Conservation (phyloP, 108 stramenopile species). For the Nitzschia palea region DNA sequence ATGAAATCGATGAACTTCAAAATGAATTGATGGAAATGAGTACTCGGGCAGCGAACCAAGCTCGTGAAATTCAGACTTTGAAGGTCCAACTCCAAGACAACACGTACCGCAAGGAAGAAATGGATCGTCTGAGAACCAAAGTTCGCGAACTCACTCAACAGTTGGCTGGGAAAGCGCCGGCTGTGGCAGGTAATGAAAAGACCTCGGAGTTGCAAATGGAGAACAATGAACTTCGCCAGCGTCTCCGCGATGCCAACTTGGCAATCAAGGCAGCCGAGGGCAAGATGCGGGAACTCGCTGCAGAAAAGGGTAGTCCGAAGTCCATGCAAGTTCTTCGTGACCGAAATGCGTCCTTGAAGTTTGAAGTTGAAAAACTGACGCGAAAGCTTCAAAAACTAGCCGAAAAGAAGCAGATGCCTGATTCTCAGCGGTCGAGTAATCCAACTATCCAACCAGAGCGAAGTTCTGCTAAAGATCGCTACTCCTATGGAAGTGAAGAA, state of each 20-base stretch:
- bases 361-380: slow-evolving; percentile 50
- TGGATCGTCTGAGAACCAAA: slow-evolving; percentile 8
- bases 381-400: slow-evolving; percentile 33
- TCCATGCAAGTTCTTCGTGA: slow-evolving; percentile 41
- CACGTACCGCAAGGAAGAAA: slow-evolving; percentile 14
- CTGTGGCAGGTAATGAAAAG: background rate
- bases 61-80: slow-evolving; percentile 37
- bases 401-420: slow-evolving; percentile 4
- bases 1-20: slow-evolving; percentile 45
- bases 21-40: slow-evolving; percentile 40
- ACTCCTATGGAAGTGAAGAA: background rate
- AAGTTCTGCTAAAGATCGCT: background rate
- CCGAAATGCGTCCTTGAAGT: slow-evolving; percentile 42
- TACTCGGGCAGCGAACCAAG: slow-evolving; percentile 25
- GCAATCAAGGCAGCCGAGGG: slow-evolving; percentile 36
- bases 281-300: slow-evolving; percentile 18
- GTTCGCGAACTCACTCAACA: slow-evolving; percentile 18
- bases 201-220: slow-evolving; percentile 20
- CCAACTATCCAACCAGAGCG: background rate
- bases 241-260: slow-evolving; percentile 27
- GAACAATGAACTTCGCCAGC: slow-evolving; percentile 38
- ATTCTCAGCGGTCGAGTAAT: background rate
- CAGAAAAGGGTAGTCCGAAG: slow-evolving; percentile 35
- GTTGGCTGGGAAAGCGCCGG: background rate
- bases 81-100: slow-evolving; percentile 33